phyloP scores from a whole-genome alignment of 306 rosid species.

The Begonia masoniana region DNA sequence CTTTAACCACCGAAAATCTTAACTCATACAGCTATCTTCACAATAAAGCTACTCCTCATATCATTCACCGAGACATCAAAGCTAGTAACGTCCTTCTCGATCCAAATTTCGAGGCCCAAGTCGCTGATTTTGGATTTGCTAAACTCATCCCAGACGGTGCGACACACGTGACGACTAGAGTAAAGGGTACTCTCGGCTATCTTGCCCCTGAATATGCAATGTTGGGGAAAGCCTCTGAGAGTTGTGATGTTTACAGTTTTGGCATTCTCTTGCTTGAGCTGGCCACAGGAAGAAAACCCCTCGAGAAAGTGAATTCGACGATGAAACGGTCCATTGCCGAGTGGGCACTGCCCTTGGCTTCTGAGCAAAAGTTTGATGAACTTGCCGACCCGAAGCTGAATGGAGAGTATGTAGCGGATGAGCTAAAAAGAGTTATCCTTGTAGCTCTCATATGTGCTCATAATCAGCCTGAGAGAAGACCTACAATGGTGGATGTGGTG shows the following conservation, averaged over 20 bases:
- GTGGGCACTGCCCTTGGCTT: constrained; percentile 85
- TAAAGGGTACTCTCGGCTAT: constrained; percentile 95
- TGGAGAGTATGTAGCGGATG: constrained; percentile 62
- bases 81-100: constrained; percentile 84
- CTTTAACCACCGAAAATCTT: constrained; percentile 1
- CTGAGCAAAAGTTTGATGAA: constrained; percentile 48
- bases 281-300: constrained; percentile 78
- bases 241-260: constrained; percentile 87
- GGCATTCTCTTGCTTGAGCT: constrained; percentile 92
- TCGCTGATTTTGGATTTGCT: constrained; percentile 95
- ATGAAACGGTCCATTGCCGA: constrained; percentile 55
- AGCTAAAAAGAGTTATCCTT: constrained; percentile 64
- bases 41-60: constrained; percentile 80
- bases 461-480: constrained; percentile 63
- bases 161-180: constrained; percentile 91
- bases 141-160: constrained; percentile 94
- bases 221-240: constrained; percentile 83
- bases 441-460: constrained; percentile 64
- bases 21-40: constrained; percentile 78
- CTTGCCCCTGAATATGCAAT: constrained; percentile 95
- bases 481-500: constrained; percentile 63
- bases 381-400: constrained; percentile 72
- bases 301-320: constrained; percentile 38
- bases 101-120: constrained; percentile 65
- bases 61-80: constrained; percentile 84